phyloP scores from a whole-genome alignment of 768 basidiomycete species.

The Boletus barrowsii region DNA sequence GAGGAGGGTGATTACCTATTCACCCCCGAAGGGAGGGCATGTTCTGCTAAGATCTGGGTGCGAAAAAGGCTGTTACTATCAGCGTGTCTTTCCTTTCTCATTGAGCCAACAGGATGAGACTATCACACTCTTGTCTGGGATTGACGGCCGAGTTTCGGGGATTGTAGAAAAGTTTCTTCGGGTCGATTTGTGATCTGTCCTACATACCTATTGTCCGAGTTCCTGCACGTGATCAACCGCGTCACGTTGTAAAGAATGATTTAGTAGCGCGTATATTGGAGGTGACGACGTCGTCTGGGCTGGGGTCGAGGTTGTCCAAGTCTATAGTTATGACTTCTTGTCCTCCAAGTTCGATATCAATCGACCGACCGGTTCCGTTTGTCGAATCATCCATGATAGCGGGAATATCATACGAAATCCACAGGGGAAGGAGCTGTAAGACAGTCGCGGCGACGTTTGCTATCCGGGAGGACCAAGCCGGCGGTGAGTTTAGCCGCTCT shows the following conservation, averaged over 20 bases:
- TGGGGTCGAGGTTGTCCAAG: conserved; percentile 80
- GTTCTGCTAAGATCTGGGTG: conserved; percentile 35
- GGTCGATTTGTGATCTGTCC: not conserved
- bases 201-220: no score
- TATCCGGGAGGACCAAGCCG: not conserved
- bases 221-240: conserved; percentile 28
- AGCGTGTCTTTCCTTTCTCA: not conserved
- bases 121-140: conserved; percentile 13
- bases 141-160: conserved; percentile 19
- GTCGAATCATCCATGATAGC: conserved; percentile 18
- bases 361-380: conserved; percentile 32
- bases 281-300: conserved; percentile 72
- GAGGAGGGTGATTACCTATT: conserved; percentile 33
- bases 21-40: conserved; percentile 26
- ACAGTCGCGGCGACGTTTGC: not conserved
- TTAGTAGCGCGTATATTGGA: conserved; percentile 77
- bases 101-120: conserved; percentile 20
- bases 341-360: conserved; percentile 76
- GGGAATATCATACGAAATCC: not conserved
- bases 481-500: no score
- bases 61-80: not conserved
- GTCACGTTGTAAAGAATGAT: conserved; percentile 24
- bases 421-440: not conserved
- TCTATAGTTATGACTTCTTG: conserved; percentile 90
- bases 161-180: conserved; percentile 16